Conservation (phyloP, 805 yeast genomes). For the Millerago galiae region DNA sequence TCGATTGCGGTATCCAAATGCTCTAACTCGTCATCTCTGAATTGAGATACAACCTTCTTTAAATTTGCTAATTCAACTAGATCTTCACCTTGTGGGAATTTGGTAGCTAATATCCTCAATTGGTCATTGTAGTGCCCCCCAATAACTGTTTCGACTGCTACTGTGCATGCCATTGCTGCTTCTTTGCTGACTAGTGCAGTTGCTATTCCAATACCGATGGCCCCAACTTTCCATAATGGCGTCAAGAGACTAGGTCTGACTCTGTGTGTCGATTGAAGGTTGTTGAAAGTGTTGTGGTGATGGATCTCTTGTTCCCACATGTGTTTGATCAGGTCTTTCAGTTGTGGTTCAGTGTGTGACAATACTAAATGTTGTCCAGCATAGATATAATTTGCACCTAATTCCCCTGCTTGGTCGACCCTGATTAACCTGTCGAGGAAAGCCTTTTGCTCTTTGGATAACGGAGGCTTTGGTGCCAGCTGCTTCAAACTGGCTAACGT, state of each 20-base stretch:
- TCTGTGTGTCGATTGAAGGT: conserved; percentile 64
- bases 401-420: conserved; percentile 97
- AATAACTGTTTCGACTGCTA: conserved; percentile 96
- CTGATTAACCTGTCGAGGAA: conserved; percentile 70
- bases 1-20: conserved; percentile 92
- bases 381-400: conserved; percentile 92
- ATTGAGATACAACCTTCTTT: conserved; percentile 58
- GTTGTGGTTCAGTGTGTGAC: conserved; percentile 59
- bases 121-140: conserved; percentile 95
- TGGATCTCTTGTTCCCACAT: conserved; percentile 99
- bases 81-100: conserved; percentile 38
- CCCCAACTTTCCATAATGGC: conserved; percentile 92
- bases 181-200: conserved; percentile 87
- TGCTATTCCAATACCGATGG: conserved; percentile 75
- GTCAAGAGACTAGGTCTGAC: conserved; percentile 90
- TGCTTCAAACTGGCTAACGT: not conserved
- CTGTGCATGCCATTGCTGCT: conserved; percentile 99
- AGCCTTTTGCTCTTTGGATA: conserved; percentile 53
- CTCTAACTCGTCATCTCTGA: conserved; percentile 92
- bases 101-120: conserved; percentile 65
- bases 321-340: conserved; percentile 45
- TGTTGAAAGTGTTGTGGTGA: conserved; percentile 82
- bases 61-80: conserved; percentile 54
- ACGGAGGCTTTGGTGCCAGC: conserved; percentile 9
- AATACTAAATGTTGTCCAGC: conserved; percentile 83